Conservation (phyloP, 2,329 filamentous ascomycete species). For the Pseudogymnoascus sp. region DNA sequence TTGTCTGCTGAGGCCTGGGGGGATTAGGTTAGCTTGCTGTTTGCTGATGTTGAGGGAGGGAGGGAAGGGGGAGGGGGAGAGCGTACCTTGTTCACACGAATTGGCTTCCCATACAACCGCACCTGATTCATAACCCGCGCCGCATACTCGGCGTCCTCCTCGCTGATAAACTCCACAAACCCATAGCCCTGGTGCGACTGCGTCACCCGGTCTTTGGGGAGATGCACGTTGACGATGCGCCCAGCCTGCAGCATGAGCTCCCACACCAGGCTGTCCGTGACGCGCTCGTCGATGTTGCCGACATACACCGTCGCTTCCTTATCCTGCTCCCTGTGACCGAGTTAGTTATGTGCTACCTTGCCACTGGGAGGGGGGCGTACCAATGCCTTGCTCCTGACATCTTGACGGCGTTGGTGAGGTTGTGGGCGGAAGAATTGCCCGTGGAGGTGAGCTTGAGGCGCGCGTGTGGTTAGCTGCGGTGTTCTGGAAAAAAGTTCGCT, state of each 20-base stretch:
- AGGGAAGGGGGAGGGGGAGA: neutral
- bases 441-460: neutral
- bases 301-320: conserved; percentile 98
- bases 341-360: neutral
- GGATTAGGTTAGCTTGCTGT: conserved; percentile 5
- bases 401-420: conserved; percentile 17
- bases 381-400: conserved; percentile 58
- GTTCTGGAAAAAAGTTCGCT: conserved; percentile 11
- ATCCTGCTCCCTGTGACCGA: conserved; percentile 74
- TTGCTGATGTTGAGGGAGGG: neutral
- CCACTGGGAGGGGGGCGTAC: conserved; percentile 37
- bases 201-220: conserved; percentile 96
- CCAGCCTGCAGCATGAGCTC: conserved; percentile 98
- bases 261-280: conserved; percentile 84
- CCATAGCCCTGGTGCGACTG: conserved; percentile 96
- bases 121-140: conserved; percentile 95
- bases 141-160: conserved; percentile 94
- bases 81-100: conserved; percentile 87
- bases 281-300: conserved; percentile 95
- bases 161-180: conserved; percentile 96
- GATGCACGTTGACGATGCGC: conserved; percentile 94
- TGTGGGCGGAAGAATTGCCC: conserved; percentile 8
- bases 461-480: neutral
- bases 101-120: conserved; percentile 84
- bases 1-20: conserved; percentile 73